Conservation (phyloP, 768 basidiomycete genomes). For the Glaciozyma martinii region DNA sequence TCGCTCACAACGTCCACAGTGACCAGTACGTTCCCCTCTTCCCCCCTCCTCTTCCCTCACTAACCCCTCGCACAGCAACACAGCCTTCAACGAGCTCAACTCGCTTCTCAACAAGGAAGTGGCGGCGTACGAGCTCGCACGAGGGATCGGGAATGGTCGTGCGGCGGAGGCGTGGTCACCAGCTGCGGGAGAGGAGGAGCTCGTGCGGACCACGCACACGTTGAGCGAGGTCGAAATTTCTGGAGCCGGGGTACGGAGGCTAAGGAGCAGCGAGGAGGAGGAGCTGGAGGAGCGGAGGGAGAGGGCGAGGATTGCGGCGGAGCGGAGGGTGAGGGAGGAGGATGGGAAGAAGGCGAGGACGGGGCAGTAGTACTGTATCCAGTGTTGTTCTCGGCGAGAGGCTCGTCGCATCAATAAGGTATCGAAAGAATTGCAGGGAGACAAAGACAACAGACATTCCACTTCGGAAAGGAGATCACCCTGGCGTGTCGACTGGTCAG, state of each 20-base stretch:
- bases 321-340: slow-evolving; percentile 7
- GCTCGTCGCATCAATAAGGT: too few species aligned
- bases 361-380: too few species aligned
- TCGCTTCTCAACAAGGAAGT: slow-evolving; percentile 32
- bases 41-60: not conserved
- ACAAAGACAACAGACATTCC: too few species aligned
- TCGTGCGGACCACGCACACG: not conserved
- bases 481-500: too few species aligned
- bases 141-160: not conserved
- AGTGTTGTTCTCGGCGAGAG: too few species aligned
- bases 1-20: slow-evolving; percentile 27
- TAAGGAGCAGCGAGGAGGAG: slow-evolving; percentile 14
- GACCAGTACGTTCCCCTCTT: slow-evolving; percentile 12
- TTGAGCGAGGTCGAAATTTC: slow-evolving; percentile 6
- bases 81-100: slow-evolving; percentile 31
- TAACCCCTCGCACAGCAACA: slow-evolving; percentile 4
- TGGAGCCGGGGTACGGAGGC: slow-evolving; percentile 17
- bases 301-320: slow-evolving; percentile 20
- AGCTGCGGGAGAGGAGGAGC: not conserved
- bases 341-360: too few species aligned
- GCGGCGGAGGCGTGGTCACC: slow-evolving; percentile 23
- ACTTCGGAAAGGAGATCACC: too few species aligned
- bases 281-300: slow-evolving; percentile 23
- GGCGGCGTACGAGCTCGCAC: slow-evolving; percentile 15
- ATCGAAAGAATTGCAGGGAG: too few species aligned